Evolutionary conservation across 2,329 filamentous ascomycete species (phyloP).

Genomic region (Fusarium sp.): DNA sequence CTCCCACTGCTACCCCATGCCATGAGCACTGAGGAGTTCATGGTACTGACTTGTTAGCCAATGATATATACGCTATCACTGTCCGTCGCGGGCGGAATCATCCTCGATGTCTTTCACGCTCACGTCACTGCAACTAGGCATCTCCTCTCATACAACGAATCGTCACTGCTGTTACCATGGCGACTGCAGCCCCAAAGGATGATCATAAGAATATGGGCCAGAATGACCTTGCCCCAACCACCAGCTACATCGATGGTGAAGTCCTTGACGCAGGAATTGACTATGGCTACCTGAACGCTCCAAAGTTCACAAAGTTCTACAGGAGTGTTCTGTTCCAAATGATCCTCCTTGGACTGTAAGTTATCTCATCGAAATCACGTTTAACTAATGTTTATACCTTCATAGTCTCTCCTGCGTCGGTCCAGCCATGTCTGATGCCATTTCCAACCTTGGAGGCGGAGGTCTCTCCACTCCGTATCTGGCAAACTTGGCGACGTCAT

Average conservation of each 20-base stretch:
- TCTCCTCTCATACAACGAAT: too few species aligned
- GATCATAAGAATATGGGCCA: not conserved
- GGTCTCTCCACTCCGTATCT: not conserved
- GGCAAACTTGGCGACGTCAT: not conserved
- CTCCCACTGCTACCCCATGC: not conserved
- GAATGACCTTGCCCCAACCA: not conserved
- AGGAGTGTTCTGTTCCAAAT: not conserved
- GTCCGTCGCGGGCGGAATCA: too few species aligned
- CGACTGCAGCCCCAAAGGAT: not conserved
- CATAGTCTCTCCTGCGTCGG: not conserved
- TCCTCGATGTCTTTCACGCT: too few species aligned
- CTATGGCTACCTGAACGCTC: not conserved
- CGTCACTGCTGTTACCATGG: too few species aligned
- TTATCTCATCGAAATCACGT: accelerated
- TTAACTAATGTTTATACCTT: accelerated
- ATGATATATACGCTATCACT: not conserved
- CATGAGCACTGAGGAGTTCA: too few species aligned
- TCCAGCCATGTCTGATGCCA: not conserved
- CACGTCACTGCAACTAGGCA: too few species aligned
- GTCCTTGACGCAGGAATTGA: not conserved
- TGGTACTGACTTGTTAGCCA: too few species aligned
- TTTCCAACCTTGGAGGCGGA: not conserved
- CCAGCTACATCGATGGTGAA: not conserved
- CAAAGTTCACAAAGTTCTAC: not conserved
- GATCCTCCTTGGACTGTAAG: not conserved